Conservation (phyloP, 129 eudicot species). For the Smallanthus sonchifolius region DNA sequence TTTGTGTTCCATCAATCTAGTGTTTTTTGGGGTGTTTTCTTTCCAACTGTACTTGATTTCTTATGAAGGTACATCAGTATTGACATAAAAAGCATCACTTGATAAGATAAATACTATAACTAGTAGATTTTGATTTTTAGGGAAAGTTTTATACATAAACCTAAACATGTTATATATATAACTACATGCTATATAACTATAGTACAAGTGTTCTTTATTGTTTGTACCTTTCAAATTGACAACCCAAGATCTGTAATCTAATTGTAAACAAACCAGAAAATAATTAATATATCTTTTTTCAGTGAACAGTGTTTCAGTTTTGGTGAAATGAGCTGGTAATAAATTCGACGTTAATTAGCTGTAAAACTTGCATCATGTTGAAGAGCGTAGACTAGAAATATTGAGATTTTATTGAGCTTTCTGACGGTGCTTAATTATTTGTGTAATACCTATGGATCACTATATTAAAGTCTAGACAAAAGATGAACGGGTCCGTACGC, state of each 20-base stretch:
- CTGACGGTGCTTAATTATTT: neutral
- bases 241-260: neutral
- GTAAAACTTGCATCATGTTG: neutral
- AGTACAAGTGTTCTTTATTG: neutral
- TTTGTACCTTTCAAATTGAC: neutral
- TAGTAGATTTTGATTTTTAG: conserved; percentile 9
- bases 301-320: neutral
- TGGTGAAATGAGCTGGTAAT: neutral
- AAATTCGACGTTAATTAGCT: neutral
- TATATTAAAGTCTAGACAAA: conserved; percentile 1
- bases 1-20: conserved; percentile 24
- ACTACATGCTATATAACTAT: neutral
- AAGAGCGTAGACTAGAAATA: too few species aligned
- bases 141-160: neutral
- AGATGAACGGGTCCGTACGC: neutral
- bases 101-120: conserved; percentile 6
- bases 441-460: too few species aligned
- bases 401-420: neutral
- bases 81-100: conserved; percentile 29
- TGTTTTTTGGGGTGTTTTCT: conserved; percentile 16
- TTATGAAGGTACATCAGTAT: conserved; percentile 27
- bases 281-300: too few species aligned
- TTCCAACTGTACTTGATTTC: conserved; percentile 24
- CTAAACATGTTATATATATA: too few species aligned
- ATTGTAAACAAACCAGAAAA: neutral